Evolutionary conservation across 2,329 filamentous ascomycete species (phyloP), one percentile per base, ranked within the genome.

Genomic region (Colletotrichum sp.): DNA sequence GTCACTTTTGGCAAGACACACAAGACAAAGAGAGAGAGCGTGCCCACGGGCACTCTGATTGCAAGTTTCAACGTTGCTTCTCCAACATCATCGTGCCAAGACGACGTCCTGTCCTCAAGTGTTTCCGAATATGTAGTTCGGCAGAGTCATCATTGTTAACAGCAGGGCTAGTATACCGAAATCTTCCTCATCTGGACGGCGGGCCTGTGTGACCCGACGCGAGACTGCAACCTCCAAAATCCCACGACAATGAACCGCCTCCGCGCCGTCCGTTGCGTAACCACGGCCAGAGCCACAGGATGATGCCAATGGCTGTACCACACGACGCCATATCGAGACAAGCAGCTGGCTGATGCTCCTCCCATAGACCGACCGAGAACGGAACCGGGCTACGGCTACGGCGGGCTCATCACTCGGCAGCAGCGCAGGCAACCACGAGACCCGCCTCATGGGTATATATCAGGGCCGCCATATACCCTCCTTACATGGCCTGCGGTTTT

Each of bases 391-490:
- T 36, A 36, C 34, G 49, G 34, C 52, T 75, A 32, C 49, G 21
- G 68, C 68, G 65, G 30, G 18, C 39, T 21, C 30, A 12, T 16
- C 24, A 21, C 32, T 57, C 44, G 57, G 39, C 34, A 44, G 60
- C 68, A 44, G 59, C 24, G 52, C 32, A 72, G 69, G 32, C 39
- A 44, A 34, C 15, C 34, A 15, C 59, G 8, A 26, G 39, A 12
- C 57, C 26, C 30, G 16, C 15, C 26, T 24, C n/a, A 39, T 55
- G 63, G 71, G 71, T 65, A 65, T 75, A 76, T 76, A 76, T 18
- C 74, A 62, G 36, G 65, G 71, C 71, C 57, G 59, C 74, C 30
- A 71, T 76, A 76, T 76, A 76, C 74, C 74, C 74, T 66, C 71
- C 62, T 62, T 30, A 30, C 32, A 16, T 49, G 21, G 36, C 30